Conservation (phyloP, 345 rosid genomes). For the Iberis pinnata region DNA sequence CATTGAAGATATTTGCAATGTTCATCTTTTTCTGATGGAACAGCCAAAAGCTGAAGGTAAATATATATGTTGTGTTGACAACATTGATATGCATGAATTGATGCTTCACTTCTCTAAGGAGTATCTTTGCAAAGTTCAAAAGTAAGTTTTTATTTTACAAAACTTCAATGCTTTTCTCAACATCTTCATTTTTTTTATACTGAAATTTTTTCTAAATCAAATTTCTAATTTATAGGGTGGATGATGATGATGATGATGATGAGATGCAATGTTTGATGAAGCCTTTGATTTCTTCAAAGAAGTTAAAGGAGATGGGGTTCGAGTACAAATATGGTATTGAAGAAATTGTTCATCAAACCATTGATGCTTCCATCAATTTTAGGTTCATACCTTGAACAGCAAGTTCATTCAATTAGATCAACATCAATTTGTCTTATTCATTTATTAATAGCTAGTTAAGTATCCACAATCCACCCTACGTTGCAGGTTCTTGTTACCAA, state of each 20-base stretch:
- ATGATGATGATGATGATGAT: constrained; percentile 23
- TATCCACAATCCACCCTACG: too few species aligned
- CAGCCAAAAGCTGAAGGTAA: constrained; percentile 47
- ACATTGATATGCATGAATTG: constrained; percentile 40
- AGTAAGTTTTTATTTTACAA: constrained; percentile 24
- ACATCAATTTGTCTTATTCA: too few species aligned
- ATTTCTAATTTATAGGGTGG: constrained; percentile 30
- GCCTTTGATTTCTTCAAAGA: constrained; percentile 63
- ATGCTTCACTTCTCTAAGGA: constrained; percentile 32
- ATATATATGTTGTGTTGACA: constrained; percentile 52
- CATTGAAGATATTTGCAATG: constrained; percentile 65
- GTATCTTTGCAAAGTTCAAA: constrained; percentile 27
- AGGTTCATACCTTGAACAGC: constrained; percentile 30
- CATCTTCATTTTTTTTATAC: background rate
- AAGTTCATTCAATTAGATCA: constrained; percentile 5
- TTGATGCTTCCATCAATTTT: constrained; percentile 31
- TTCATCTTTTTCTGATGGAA: constrained; percentile 70
- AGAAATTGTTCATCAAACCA: constrained; percentile 46
- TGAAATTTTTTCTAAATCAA: too few species aligned
- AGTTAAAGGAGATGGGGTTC: constrained; percentile 58
- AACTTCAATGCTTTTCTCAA: background rate
- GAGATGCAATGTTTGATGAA: constrained; percentile 26
- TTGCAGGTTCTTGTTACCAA: too few species aligned
- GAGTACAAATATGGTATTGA: constrained; percentile 45
- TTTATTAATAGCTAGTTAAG: too few species aligned